Base-by-base conservation (phyloP, 2,329 filamentous ascomycete genomes). In the Aureobasidium sp. region DNA sequence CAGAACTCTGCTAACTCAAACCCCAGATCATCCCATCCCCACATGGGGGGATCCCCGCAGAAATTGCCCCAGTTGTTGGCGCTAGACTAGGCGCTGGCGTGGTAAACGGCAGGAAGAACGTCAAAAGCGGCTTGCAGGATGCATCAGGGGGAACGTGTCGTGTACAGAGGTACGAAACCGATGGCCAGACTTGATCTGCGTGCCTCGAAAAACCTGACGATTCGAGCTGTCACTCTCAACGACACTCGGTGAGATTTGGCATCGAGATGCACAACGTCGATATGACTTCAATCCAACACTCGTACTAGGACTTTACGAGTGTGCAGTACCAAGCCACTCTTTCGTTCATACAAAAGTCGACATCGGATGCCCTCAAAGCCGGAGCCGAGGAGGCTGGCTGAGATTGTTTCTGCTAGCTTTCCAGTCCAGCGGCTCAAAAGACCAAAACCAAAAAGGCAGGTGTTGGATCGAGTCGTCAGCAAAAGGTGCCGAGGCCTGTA, bases 81-180 rank as follows among this genome's bases (percentile, higher is more conserved):
- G 42, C 55, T 58, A 58, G 17, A 27, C n/a, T 15, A 37, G 7
- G 9, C 17, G 29, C n/a, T 57, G 55, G 55, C 31, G 55, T 58
- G 31, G 31, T 39, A 5, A 48, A 48, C 55, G 41, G 42, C 12
- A 25, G 11, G 25, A 2, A 7, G 25, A 37, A 17, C 29, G 34
- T 58, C 20, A 29, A 34, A 48, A 14, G 31, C 55, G 55, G 55
- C 55, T 37, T 48, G 55, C 55, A 58, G 29, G 20, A 37, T 58
- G 42, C 42, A 48, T 58, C 42, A 58, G 52, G 53, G 39, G 53
- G n/a, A 27, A 36, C 9, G 9, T 36, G 27, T 25, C 12, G 22
- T 25, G 27, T 44, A 57, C 53, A 29, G 34, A 36, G n/a, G 39
- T 45, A 57, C 53, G 39, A 22, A 22, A n/a, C 7, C 22, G 34